Evolutionary conservation across 1,284 basidiomycete species (phyloP).

Genomic region (Leccinum fuscescens): DNA sequence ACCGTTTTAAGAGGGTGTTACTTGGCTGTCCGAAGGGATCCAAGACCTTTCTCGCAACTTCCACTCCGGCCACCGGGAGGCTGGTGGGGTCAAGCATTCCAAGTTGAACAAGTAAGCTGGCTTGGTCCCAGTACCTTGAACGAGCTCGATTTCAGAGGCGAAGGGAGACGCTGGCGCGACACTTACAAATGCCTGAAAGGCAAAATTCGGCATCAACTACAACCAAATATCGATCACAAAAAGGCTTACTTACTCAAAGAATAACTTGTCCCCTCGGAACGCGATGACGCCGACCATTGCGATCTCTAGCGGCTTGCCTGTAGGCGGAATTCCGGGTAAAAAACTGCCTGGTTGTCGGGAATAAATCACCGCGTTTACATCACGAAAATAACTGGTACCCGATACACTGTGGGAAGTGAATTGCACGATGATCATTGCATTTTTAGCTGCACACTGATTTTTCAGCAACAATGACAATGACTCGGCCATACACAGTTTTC

Average conservation of each 20-base stretch:
- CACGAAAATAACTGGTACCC: too few species aligned
- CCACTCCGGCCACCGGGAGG: constrained; percentile 41
- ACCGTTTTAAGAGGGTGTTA: constrained; percentile 39
- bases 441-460: too few species aligned
- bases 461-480: too few species aligned
- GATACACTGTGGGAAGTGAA: too few species aligned
- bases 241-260: constrained; percentile 48
- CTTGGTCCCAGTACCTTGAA: constrained; percentile 48
- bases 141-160: background rate
- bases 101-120: constrained; percentile 44
- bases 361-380: background rate
- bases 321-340: constrained; percentile 47
- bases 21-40: constrained; percentile 44
- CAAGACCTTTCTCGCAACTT: constrained; percentile 41
- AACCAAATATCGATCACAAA: background rate
- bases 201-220: background rate
- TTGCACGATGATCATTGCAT: too few species aligned
- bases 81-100: constrained; percentile 35
- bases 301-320: constrained; percentile 43
- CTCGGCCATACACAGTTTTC: too few species aligned
- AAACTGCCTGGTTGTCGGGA: constrained; percentile 24
- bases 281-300: constrained; percentile 52
- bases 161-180: background rate
- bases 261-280: constrained; percentile 51
- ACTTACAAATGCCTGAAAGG: constrained; percentile 26